These are phyloP conservation scores for Solanum acaule DNA, from an alignment of 257 asterid species.

Conservation along the genomic window DNA sequence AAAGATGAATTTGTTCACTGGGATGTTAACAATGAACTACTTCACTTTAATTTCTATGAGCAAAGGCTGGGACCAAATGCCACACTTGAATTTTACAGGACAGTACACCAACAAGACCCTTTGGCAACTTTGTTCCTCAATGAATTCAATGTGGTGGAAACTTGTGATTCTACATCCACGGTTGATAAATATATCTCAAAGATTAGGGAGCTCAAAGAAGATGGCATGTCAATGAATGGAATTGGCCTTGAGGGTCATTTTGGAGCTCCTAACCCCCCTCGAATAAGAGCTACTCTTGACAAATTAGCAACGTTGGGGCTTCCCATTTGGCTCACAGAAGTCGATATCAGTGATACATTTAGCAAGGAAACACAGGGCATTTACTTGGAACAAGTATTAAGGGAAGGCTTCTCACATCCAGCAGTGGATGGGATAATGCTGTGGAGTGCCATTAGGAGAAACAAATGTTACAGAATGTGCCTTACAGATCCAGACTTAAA, in stretches of 20 bases:
- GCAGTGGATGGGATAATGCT: constrained; percentile 45
- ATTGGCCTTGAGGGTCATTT: constrained; percentile 51
- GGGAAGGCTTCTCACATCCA: constrained; percentile 49
- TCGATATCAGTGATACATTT: constrained; percentile 28
- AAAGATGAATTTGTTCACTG: too few species aligned
- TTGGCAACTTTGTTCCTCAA: too few species aligned
- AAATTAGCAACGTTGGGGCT: constrained; percentile 41
- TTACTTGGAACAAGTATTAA: constrained; percentile 38
- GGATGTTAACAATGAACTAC: too few species aligned
- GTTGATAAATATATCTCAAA: constrained; percentile 23
- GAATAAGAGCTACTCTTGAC: constrained; percentile 37
- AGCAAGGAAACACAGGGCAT: constrained; percentile 32
- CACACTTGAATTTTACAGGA: too few species aligned
- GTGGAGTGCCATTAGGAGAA: constrained; percentile 35
- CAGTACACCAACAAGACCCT: too few species aligned
- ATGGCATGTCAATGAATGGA: constrained; percentile 31
- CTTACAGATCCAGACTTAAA: constrained; percentile 31
- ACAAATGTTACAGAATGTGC: constrained; percentile 54
- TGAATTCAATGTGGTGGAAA: too few species aligned
- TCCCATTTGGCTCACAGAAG: constrained; percentile 55
- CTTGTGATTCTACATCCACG: too few species aligned
- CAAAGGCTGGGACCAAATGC: too few species aligned
- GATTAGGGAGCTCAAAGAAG: constrained; percentile 22
- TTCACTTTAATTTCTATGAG: too few species aligned
- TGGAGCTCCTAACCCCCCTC: constrained; percentile 29